Evolutionary conservation across 495 filamentous ascomycete species (phyloP), one percentile per base, ranked within the genome.

Genomic region (Daldinia decipiens): DNA sequence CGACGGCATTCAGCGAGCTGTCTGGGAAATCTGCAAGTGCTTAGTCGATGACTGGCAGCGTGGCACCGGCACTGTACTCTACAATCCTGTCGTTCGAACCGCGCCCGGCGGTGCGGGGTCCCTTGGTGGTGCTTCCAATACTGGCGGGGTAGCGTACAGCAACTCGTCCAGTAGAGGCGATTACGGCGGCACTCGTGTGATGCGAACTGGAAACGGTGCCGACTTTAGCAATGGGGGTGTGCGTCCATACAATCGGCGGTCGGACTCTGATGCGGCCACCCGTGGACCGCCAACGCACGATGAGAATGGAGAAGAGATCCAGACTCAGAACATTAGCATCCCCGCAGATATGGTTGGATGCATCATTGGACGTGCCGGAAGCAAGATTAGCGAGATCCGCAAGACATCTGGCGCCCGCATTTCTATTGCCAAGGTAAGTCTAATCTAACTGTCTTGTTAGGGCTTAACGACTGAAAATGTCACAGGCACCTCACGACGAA

Each of bases 11-110:
- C 92, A 97, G 79, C 92, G 93, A 80, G 96, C 95, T 59, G 84
- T 95, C 45, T 98, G 95, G 96, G 95, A 99, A 78, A 99, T 99
- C 70, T 95, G 93, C 81, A 99, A 98, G 83, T 98, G 96, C 80
- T 86, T 99, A 72, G 91, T 99, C 52, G 95, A 99, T 78, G 95
- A 99, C 79, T 94, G 92, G 91, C 93, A 97, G 80, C 92, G 95
- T 59, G 96, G 96, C 60, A 95, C 93, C 56, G 95, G 95, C 59
- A 98, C 95, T 36, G 92, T 99, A 19, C 87, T 98, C 27, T 99
- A 99, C 85, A 98, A 97, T 81, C 95, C 95, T 11, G 92, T 92
- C 24, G 92, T 98, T 55, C 90, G 95, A 70, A 93, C 92, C 38
- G 90, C 91, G 64, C 80, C 89, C 55, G 81, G 87, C 60, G 79